Evolutionary conservation across 768 basidiomycete genomes (phyloP).

Genomic region (Cystofilobasidium capitatum): DNA sequence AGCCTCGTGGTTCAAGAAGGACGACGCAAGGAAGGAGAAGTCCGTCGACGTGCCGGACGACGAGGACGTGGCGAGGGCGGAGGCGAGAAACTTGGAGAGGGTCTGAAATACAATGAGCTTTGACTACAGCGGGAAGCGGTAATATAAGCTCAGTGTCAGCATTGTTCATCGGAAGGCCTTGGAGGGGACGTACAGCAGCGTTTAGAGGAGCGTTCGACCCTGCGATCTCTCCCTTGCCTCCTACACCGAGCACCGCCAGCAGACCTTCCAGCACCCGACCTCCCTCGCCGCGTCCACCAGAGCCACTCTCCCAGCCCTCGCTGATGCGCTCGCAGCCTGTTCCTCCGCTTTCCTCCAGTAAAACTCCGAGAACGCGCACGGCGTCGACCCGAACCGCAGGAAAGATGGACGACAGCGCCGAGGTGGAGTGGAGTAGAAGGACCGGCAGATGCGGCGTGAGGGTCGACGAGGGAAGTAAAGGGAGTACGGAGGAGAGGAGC

Average conservation of each 20-base stretch:
- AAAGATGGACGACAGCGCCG: conserved; percentile 88
- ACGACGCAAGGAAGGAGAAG: background rate
- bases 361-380: conserved; percentile 38
- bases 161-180: conserved; percentile 13
- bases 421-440: conserved; percentile 74
- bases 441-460: conserved; percentile 64
- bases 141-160: background rate
- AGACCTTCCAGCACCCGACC: conserved; percentile 43
- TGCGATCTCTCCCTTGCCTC: conserved; percentile 5
- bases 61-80: conserved; percentile 30
- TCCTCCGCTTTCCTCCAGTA: too few relatives aligned
- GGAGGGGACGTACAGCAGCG: conserved; percentile 46
- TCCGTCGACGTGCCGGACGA: conserved; percentile 19
- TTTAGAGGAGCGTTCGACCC: conserved; percentile 45
- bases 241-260: conserved; percentile 22
- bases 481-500: conserved; percentile 19
- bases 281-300: conserved; percentile 12
- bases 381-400: conserved; percentile 90
- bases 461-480: conserved; percentile 34
- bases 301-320: conserved; percentile 10
- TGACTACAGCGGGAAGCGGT: conserved; percentile 47
- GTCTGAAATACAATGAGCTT: conserved; percentile 68
- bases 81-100: conserved; percentile 55
- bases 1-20: background rate
- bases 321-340: too few relatives aligned